Conservation (phyloP, 768 basidiomycete species). For the Lactifluus subvellereus region DNA sequence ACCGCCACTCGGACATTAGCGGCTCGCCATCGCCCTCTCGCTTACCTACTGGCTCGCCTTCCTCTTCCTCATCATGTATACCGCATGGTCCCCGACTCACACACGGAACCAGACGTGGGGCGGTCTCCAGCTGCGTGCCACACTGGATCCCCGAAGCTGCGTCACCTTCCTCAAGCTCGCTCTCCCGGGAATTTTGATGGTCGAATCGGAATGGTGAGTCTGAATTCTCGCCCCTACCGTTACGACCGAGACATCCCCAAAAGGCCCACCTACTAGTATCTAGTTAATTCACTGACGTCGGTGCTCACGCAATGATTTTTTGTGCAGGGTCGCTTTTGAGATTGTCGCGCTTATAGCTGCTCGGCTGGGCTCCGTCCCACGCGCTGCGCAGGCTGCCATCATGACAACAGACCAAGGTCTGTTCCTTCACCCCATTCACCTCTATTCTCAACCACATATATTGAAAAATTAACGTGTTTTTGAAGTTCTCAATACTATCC, state of each 20-base stretch:
- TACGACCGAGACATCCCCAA: not conserved
- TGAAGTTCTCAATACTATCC: constrained; percentile 63
- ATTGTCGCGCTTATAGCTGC: constrained; percentile 77
- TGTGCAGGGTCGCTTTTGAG: constrained; percentile 68
- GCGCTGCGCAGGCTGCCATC: constrained; percentile 73
- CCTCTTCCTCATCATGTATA: constrained; percentile 44
- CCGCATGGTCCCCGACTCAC: constrained; percentile 48
- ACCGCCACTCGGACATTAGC: constrained; percentile 54
- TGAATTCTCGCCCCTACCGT: not conserved
- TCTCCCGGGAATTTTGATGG: constrained; percentile 73
- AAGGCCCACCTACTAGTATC: not conserved
- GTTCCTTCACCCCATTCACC: constrained; percentile 1
- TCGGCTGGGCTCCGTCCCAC: constrained; percentile 54
- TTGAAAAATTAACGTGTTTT: not conserved
- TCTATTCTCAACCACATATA: not conserved
- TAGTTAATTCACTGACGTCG: not conserved
- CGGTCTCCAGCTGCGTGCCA: constrained; percentile 42
- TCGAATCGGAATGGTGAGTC: constrained; percentile 71
- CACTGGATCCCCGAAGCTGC: constrained; percentile 47
- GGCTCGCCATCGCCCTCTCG: constrained; percentile 61
- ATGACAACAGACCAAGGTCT: constrained; percentile 77
- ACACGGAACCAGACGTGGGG: constrained; percentile 58
- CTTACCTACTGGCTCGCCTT: constrained; percentile 69
- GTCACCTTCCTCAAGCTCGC: constrained; percentile 57
- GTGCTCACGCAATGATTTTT: not conserved